Percentiles rank a stretch among this genome's conserved stretches.
These are phyloP conservation scores for Neoboletus magnificus DNA, from an alignment of 768 basidiomycete species.

Conservation along the genomic window DNA sequence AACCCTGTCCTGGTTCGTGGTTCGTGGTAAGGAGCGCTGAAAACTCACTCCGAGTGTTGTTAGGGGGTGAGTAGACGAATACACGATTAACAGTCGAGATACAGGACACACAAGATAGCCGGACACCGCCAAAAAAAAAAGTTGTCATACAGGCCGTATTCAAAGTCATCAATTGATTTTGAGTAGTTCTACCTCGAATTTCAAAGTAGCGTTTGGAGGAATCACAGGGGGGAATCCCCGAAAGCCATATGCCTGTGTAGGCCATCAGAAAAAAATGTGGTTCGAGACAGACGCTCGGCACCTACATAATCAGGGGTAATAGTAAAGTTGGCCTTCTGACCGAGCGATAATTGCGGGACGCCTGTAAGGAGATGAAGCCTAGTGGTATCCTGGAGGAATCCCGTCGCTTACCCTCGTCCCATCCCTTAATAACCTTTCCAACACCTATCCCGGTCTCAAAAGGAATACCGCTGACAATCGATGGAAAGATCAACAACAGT, in stretches of 20 bases:
- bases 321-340: slow-evolving; percentile 65
- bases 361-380: slow-evolving; percentile 38
- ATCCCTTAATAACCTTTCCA: slow-evolving; percentile 83
- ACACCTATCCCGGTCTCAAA: slow-evolving; percentile 74
- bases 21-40: background rate
- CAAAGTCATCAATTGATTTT: slow-evolving; percentile 49
- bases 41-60: background rate
- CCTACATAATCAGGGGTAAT: slow-evolving; percentile 77
- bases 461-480: slow-evolving; percentile 44
- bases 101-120: slow-evolving; percentile 27
- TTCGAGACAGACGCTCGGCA: slow-evolving; percentile 16
- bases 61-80: slow-evolving; percentile 8
- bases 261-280: background rate
- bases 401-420: slow-evolving; percentile 73
- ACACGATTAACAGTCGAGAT: slow-evolving; percentile 21
- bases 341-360: slow-evolving; percentile 72
- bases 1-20: background rate
- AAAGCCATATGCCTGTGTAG: slow-evolving; percentile 60
- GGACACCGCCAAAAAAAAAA: slow-evolving; percentile 12
- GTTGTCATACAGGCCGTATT: slow-evolving; percentile 20
- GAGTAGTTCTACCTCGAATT: slow-evolving; percentile 82
- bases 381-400: background rate
- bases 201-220: slow-evolving; percentile 69
- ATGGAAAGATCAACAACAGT: slow-evolving; percentile 5
- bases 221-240: slow-evolving; percentile 80